Base-by-base conservation (phyloP, 2,329 filamentous ascomycete genomes). In the Clonostachys sp. region DNA sequence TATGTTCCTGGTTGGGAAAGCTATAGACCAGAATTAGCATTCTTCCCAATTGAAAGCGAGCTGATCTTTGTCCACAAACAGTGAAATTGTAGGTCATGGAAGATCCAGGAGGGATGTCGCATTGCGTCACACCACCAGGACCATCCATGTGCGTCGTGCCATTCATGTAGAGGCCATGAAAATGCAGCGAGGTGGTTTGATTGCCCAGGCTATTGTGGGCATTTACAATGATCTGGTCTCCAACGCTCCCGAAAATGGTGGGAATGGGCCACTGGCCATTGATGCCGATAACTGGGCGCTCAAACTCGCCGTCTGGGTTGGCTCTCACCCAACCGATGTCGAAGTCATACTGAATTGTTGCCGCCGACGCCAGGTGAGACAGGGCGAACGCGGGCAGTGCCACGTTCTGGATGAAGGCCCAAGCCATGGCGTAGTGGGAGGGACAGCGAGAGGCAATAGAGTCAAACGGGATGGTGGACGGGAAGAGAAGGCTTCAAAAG, bases 231-330 rank as follows among this genome's bases (percentile, higher is more conserved):
- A 86, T 54, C 17, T 68, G 73, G 58, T 88, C 85, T 48, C 84
- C 84, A 44, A 82, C 68, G 44, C 74, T 75, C 35, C 78, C 84
- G 45, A 78, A 73, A 48, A 89, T 83, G 24, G 68, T 64, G 1
- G 89, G 88, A 45, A 86, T 76, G 3, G 88, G 88, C 84, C 87
- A 90, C 66, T 83, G 63, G 6, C 79, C 80, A 57, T 92, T 92
- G 67, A 92, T 86, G 41, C 85, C 86, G 59, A 92, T 87, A 4
- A 80, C 78, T 16, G 81, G 75, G 34, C 87, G 77, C 36, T 78
- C 71, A 50, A 75, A 75, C 10, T 74, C 69, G 18, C 83, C 84
- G 67, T 91, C 87, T 0, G 88, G 88, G 55, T 87, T 86, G 36
- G 84, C 79, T 41, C 66, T 77, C 10, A 88, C 80, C 86, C 87